Conservation (phyloP, 306 rosid genomes). For the Medicago lupulina region DNA sequence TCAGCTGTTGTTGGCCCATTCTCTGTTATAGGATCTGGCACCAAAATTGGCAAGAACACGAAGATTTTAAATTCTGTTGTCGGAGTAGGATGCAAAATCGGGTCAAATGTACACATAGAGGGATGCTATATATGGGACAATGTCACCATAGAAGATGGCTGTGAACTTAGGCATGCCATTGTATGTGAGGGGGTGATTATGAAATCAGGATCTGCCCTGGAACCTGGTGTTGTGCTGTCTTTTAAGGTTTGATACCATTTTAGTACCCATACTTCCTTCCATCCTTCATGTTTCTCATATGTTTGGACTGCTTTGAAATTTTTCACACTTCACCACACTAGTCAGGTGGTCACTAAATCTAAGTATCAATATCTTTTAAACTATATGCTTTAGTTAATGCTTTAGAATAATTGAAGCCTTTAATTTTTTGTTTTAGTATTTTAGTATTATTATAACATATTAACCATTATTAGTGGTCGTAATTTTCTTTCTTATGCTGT, state of each 20-base stretch:
- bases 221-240: conserved; percentile 90
- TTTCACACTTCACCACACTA: background rate
- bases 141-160: conserved; percentile 88
- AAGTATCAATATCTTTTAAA: conserved; percentile 15
- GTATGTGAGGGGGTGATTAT: conserved; percentile 88
- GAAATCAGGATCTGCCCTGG: conserved; percentile 77
- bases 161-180: conserved; percentile 81
- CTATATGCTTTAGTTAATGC: conserved; percentile 33
- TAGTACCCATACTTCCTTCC: conserved; percentile 20
- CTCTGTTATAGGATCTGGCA: conserved; percentile 85
- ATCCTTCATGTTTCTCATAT: conserved; percentile 29
- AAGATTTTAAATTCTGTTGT: conserved; percentile 78
- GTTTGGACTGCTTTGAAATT: conserved; percentile 31
- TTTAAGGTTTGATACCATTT: conserved; percentile 71
- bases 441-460: background rate
- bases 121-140: conserved; percentile 92
- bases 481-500: conserved; percentile 17
- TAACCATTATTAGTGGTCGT: background rate
- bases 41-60: conserved; percentile 74
- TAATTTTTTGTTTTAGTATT: conserved; percentile 22
- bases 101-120: conserved; percentile 80
- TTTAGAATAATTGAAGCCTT: conserved; percentile 21
- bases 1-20: conserved; percentile 85
- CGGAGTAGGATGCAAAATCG: conserved; percentile 86
- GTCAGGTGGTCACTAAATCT: conserved; percentile 9